Evolutionary conservation across 371 early-diverging fungal species (phyloP), one percentile per base, ranked within the genome.

Genomic region (Lichtheimia ramosa): DNA sequence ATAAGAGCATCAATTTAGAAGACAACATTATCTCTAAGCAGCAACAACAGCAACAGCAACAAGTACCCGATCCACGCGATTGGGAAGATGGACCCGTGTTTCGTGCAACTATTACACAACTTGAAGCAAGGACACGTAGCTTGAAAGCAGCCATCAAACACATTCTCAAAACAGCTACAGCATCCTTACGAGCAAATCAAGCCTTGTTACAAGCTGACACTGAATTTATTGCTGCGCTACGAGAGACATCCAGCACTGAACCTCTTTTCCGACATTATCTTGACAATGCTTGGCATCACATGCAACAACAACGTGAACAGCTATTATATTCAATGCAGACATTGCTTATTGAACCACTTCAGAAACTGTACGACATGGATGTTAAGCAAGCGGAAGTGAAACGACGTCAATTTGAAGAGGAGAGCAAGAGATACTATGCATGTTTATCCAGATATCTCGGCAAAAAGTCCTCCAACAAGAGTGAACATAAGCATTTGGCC

Each of bases 381-480:
- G 75, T 89, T 51, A 87, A 89, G 56, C 57, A 69, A 3, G 80
- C 85, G 6, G 89, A 89, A 43, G 54, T 67, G 16, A 74, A 81
- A 58, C 81, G 79, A 48, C 82, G 83, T 50, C 64, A 76, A 3
- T 89, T 84, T 70, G 87, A 87, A 21, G 84, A 86, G 16, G 86
- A 84, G 58, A 77, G 80, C 65, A 77, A 85, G 58, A 87, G 86
- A 15, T 89, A 82, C 60, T 83, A 89, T 54, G 70, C 73, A 3
- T 77, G 73, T 40, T 63, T 85, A 16, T 73, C 83, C 1, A 86
- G 86, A 48, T 86, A 87, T 63, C 79, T 89, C 54, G 59, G 63
- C 54, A 53, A 61, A 14, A 66, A 66, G 27, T 46, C 46, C 18
- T 48, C 57, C n/a, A 55, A 55, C 18, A 56, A 63, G 25, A 50